Evolutionary conservation across 805 yeast species (phyloP).

Genomic region (Starmerella kuoi): DNA sequence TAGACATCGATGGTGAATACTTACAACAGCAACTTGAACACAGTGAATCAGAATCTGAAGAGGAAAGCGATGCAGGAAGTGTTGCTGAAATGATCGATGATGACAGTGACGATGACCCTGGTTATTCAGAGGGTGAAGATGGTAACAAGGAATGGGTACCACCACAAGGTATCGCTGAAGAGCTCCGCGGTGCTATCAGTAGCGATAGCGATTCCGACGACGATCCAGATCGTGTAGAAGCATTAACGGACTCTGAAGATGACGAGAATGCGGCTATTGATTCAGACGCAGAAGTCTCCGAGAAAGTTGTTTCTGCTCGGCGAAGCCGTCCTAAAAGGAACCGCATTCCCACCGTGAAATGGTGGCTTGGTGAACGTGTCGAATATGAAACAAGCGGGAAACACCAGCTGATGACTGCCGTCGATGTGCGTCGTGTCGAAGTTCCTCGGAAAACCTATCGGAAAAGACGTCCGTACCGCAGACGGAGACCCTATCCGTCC

Average conservation of each 20-base stretch:
- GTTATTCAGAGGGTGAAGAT: background rate
- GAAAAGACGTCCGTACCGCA: slow-evolving; percentile 6
- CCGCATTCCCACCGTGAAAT: slow-evolving; percentile 19
- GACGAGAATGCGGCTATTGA: slow-evolving; percentile 7
- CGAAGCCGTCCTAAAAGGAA: slow-evolving; percentile 9
- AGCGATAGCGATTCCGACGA: slow-evolving; percentile 10
- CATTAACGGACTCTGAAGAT: slow-evolving; percentile 7
- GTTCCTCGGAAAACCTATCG: slow-evolving; percentile 10
- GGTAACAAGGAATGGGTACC: slow-evolving; percentile 3
- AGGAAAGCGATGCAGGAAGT: slow-evolving; percentile 17
- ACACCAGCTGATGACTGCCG: slow-evolving; percentile 16
- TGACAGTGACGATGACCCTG: slow-evolving; percentile 4
- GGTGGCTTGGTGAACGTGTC: slow-evolving; percentile 20
- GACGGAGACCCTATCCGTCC: slow-evolving; percentile 7
- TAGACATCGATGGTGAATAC: slow-evolving; percentile 5
- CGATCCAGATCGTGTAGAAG: slow-evolving; percentile 5
- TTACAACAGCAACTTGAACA: slow-evolving; percentile 14
- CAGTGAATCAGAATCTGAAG: slow-evolving; percentile 15
- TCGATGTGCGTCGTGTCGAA: slow-evolving; percentile 18
- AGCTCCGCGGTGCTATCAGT: background rate
- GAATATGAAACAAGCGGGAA: slow-evolving; percentile 15
- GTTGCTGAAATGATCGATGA: slow-evolving; percentile 18
- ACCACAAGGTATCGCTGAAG: background rate
- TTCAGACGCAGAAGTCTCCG: slow-evolving; percentile 4
- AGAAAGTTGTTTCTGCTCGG: slow-evolving; percentile 7